Percentiles rank a stretch among this genome's conserved stretches.
phyloP scores from a whole-genome alignment of 805 yeast genomes.

The Candida ulmi region DNA sequence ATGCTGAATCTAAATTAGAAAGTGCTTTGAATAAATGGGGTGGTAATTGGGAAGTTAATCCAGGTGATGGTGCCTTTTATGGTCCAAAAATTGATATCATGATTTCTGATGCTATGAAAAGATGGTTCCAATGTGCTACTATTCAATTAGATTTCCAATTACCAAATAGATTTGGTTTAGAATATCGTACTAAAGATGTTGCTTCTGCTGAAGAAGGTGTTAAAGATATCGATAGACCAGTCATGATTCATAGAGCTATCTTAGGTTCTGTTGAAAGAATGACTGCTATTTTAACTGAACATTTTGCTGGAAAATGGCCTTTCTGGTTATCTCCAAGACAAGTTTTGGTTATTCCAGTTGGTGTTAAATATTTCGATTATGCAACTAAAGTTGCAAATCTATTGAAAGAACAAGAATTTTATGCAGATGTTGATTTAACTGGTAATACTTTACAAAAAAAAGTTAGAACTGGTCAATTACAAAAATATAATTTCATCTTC shows the following conservation, averaged over 20 bases:
- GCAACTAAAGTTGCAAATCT: constrained; percentile 75
- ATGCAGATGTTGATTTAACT: constrained; percentile 85
- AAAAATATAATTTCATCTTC: constrained; percentile 91
- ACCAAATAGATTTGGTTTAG: constrained; percentile 88
- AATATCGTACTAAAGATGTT: constrained; percentile 66
- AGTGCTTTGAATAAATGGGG: constrained; percentile 80
- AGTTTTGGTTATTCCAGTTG: constrained; percentile 93
- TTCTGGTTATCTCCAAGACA: constrained; percentile 99
- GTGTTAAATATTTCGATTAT: constrained; percentile 86
- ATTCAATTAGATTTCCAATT: constrained; percentile 98
- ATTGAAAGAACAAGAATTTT: constrained; percentile 71
- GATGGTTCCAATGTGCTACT: constrained; percentile 99
- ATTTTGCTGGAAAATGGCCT: constrained; percentile 99
- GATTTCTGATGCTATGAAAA: constrained; percentile 88
- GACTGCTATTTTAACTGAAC: constrained; percentile 98
- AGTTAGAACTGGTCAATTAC: constrained; percentile 93
- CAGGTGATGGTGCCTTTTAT: constrained; percentile 96
- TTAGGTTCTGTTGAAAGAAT: constrained; percentile 98
- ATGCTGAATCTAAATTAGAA: constrained; percentile 82
- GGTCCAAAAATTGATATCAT: constrained; percentile 95
- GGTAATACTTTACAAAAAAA: constrained; percentile 98
- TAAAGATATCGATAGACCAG: constrained; percentile 77
- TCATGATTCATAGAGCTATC: constrained; percentile 98
- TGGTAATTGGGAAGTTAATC: constrained; percentile 89
- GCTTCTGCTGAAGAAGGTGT: constrained; percentile 35